Evolutionary conservation across 2,329 filamentous ascomycete species (phyloP), one percentile per base, ranked within the genome.

Genomic region (Fusarium buharicum): DNA sequence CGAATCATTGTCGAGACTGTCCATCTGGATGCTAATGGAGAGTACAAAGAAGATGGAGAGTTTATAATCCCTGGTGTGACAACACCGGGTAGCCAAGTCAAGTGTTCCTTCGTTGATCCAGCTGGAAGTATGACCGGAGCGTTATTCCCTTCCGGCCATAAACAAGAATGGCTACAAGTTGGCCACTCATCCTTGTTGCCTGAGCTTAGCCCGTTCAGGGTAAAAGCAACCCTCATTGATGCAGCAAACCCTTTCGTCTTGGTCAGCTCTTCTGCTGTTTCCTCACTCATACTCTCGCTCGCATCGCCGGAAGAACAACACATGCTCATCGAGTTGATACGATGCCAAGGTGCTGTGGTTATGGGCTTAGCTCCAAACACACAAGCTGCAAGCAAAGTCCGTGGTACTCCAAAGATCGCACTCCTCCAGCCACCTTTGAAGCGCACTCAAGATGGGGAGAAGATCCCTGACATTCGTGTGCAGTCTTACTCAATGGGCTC

Each of bases 41-140:
- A 82, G 3, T 78, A 78, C 3, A 75, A 79, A 7, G 74, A 76
- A 12, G 73, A 75, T 4, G 86, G 86, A 0, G 75, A 81, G 14
- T 87, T 83, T 62, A 70, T 72, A 1, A 87, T 90, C 16, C 85
- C 86, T 28, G 87, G 87, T 0, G 86, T 89, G 0, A 82, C 31
- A 78, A 83, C 9, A 1, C 77, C 78, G 0, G 84, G 78, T 0
- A 81, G 84, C 1, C 78, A 79, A 46, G 82, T 90, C 59, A 81
- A 79, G 48, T 77, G 89, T 12, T 81, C 83, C 4, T 90, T 89
- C 58, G 72, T 86, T 14, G 74, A 84, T 22, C 87, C 86, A 0
- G 84, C 79, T 2, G 86, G 86, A 0, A 85, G 84, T 44, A 86
- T 85, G 73, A 89, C 86, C 0, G 83, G 82, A 4, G 81, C 79